A percentile compares a stretch with the other conserved stretches of the same genome.
phyloP scores from a whole-genome alignment of 2,329 filamentous ascomycete genomes.

The Aspergillus tubingensis region DNA sequence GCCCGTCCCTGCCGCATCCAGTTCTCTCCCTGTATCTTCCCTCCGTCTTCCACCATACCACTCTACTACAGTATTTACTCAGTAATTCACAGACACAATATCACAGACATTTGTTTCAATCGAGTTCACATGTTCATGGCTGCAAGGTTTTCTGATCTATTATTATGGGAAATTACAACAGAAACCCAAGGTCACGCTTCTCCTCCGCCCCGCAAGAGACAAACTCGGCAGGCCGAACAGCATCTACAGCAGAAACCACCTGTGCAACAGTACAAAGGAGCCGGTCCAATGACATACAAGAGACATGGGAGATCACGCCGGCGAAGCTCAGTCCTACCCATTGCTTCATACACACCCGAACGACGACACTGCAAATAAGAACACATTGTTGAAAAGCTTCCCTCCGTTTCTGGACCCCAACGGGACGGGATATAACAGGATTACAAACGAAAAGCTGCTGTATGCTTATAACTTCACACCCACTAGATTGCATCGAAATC shows the following conservation, averaged over 20 bases:
- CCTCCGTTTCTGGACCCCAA: constrained; percentile 14
- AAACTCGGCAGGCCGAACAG: constrained; percentile 10
- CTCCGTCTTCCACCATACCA: neutral
- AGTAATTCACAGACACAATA: too few relatives aligned
- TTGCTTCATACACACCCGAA: constrained; percentile 32
- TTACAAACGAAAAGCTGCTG: constrained; percentile 20
- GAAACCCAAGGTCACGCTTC: neutral
- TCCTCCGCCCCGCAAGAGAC: neutral
- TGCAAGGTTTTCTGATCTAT: neutral
- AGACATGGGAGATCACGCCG: constrained; percentile 30
- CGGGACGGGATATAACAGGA: constrained; percentile 16
- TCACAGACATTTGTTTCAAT: too few relatives aligned
- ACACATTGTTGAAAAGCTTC: constrained; percentile 28
- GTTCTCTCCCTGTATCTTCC: neutral
- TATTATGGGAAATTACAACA: neutral
- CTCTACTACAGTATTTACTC: neutral
- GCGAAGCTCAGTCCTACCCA: constrained; percentile 29
- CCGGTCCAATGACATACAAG: constrained; percentile 28
- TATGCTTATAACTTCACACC: constrained; percentile 21
- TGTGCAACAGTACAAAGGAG: constrained; percentile 18
- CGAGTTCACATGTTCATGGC: neutral
- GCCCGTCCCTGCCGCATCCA: neutral
- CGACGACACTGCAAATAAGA: constrained; percentile 30
- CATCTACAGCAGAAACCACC: constrained; percentile 15
- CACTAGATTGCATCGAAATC: constrained; percentile 93